phyloP scores from a whole-genome alignment of 2,329 filamentous ascomycete genomes.

The Alternaria triticina region DNA sequence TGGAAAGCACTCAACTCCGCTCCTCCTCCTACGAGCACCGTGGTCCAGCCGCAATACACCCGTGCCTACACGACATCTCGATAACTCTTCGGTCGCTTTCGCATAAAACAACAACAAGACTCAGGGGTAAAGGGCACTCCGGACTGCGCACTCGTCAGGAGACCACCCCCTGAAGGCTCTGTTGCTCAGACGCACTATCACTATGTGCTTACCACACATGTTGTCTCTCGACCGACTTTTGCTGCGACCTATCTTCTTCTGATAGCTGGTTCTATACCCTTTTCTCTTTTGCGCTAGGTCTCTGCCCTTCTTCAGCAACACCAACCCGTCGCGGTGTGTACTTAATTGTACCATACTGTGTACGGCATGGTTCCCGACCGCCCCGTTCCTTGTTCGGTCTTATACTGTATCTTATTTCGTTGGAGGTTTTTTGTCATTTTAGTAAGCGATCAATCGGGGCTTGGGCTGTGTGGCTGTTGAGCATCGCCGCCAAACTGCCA shows the following conservation, averaged over 20 bases:
- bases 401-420: background rate
- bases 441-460: background rate
- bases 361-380: background rate
- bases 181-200: background rate
- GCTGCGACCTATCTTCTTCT: slow-evolving; percentile 9
- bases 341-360: background rate
- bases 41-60: slow-evolving; percentile 25
- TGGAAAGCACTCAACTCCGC: slow-evolving; percentile 36
- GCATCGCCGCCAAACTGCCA: background rate
- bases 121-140: background rate
- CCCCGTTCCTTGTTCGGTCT: background rate
- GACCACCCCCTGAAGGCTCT: background rate
- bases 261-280: slow-evolving; percentile 16
- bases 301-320: background rate
- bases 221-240: background rate
- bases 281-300: background rate
- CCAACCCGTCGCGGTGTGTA: background rate
- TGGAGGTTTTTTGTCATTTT: background rate
- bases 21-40: slow-evolving; percentile 17
- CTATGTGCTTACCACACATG: background rate
- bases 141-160: background rate
- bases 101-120: background rate
- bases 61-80: slow-evolving; percentile 29
- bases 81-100: slow-evolving; percentile 11
- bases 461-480: background rate